Evolutionary conservation across 495 filamentous ascomycete species (phyloP), one percentile per base, ranked within the genome.

Genomic region (Massariosphaeria phaeospora): DNA sequence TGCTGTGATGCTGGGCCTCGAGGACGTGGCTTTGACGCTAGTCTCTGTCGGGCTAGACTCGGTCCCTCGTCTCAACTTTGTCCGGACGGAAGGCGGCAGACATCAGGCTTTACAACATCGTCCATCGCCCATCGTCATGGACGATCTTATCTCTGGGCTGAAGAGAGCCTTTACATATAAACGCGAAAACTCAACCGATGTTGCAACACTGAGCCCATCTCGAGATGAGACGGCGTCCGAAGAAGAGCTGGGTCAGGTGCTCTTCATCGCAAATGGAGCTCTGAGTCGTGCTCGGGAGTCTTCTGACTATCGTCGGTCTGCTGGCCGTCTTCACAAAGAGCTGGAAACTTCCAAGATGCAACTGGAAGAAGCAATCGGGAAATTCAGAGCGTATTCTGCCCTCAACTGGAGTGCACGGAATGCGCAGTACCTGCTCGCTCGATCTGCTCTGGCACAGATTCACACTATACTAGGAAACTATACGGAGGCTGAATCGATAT

Each of bases 131-230:
- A n/a, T n/a, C n/a, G n/a, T n/a, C n/a, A n/a, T n/a, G n/a, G n/a
- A n/a, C n/a, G n/a, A n/a, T n/a, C n/a, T n/a, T n/a, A n/a, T n/a
- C n/a, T n/a, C n/a, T n/a, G n/a, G 43, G 27, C 34, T 49, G 11
- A 36, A 34, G 46, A 33, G 46, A 39, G 46, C 46, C 30, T 49
- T 49, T 20, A 24, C 46, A 11, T n/a, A n/a, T n/a, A n/a, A n/a
- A n/a, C n/a, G n/a, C n/a, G n/a, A n/a, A n/a, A n/a, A n/a, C n/a
- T 15, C 11, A 44, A 23, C 21, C 20, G 5, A 26, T 23, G 20
- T 5, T 9, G 15, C 20, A 18, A 1, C 18, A 7, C 13, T 13
- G 8, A 2, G 20, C 20, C 7, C 21, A 7, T 24, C 46, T 11
- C 5, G 24, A 36, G 46, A 3, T 21, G 38, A 40, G 17, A 29